Percentiles rank a stretch among this genome's conserved stretches.
Conservation (phyloP, 2,329 filamentous ascomycete species). For the Gliomastix tumulicola region DNA sequence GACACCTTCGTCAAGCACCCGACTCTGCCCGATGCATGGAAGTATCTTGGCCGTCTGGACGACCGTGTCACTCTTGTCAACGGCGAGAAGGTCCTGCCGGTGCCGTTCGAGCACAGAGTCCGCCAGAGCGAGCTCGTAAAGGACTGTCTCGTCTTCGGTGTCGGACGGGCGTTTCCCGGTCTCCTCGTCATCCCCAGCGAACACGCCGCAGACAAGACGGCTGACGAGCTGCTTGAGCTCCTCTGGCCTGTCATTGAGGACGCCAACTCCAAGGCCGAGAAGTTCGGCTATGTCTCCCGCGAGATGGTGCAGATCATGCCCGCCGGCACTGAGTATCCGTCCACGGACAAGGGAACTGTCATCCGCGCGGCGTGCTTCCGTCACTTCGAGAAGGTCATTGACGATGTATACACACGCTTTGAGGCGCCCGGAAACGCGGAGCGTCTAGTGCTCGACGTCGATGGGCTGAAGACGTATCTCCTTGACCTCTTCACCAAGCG, state of each 20-base stretch:
- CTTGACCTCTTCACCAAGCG: conserved; percentile 14
- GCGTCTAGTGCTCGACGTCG: neutral
- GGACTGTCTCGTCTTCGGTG: conserved; percentile 52
- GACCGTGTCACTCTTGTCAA: conserved; percentile 37
- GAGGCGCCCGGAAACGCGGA: conserved; percentile 8
- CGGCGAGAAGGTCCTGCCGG: conserved; percentile 39
- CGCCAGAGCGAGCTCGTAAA: conserved; percentile 42
- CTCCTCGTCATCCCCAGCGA: conserved; percentile 44
- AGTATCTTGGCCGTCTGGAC: conserved; percentile 35
- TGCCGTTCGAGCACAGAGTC: conserved; percentile 44
- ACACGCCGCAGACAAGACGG: conserved; percentile 27
- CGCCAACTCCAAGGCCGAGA: conserved; percentile 41
- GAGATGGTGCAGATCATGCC: conserved; percentile 45
- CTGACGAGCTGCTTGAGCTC: conserved; percentile 35
- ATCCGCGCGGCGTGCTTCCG: conserved; percentile 41
- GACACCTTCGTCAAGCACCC: conserved; percentile 36
- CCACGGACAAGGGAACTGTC: conserved; percentile 45
- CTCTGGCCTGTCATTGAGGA: conserved; percentile 42
- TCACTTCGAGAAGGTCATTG: conserved; percentile 33
- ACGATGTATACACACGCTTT: conserved; percentile 22
- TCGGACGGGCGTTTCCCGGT: conserved; percentile 43
- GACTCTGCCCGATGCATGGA: conserved; percentile 31
- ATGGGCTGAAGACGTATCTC: conserved; percentile 25
- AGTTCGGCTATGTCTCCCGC: conserved; percentile 43
- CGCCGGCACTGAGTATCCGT: conserved; percentile 32